Evolutionary conservation across 179 eudicot genomes (phyloP).

Genomic region (Silene noctiflora): DNA sequence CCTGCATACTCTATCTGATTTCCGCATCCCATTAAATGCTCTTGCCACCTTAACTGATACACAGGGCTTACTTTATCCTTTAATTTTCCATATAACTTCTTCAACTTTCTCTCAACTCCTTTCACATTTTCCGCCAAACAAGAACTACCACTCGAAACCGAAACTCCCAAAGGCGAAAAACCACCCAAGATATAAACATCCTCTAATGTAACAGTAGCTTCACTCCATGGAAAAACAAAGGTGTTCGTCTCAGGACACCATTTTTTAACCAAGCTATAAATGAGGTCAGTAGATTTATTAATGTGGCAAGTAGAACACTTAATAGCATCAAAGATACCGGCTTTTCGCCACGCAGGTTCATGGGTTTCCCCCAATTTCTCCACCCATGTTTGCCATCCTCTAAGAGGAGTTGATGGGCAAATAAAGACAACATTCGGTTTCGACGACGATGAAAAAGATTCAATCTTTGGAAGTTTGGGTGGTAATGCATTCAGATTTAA

Average conservation of each 20-base stretch:
- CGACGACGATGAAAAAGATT: background rate
- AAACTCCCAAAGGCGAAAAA: slow-evolving; percentile 13
- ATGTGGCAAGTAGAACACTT: slow-evolving; percentile 9
- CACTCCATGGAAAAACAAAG: slow-evolving; percentile 26
- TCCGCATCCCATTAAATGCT: slow-evolving; percentile 27
- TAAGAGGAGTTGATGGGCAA: background rate
- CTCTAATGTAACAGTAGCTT: slow-evolving; percentile 14
- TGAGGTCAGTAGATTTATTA: background rate
- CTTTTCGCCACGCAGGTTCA: slow-evolving; percentile 13
- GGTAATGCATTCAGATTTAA: slow-evolving; percentile 11
- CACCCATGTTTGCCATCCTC: slow-evolving; percentile 8
- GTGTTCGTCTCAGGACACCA: slow-evolving; percentile 44
- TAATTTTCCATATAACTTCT: background rate
- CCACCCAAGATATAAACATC: slow-evolving; percentile 22
- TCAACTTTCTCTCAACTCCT: slow-evolving; percentile 1
- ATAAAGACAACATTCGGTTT: background rate
- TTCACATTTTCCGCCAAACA: background rate
- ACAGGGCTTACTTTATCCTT: background rate
- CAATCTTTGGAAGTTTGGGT: background rate
- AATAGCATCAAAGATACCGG: slow-evolving; percentile 15
- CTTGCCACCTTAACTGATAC: slow-evolving; percentile 10
- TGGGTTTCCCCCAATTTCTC: slow-evolving; percentile 14
- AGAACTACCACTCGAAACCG: background rate
- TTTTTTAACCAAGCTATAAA: slow-evolving; percentile 15
- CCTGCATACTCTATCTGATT: slow-evolving; percentile 28